These are phyloP conservation scores for Wickerhamiella azymoides DNA, from an alignment of 805 yeast species.

Conservation along the genomic window DNA sequence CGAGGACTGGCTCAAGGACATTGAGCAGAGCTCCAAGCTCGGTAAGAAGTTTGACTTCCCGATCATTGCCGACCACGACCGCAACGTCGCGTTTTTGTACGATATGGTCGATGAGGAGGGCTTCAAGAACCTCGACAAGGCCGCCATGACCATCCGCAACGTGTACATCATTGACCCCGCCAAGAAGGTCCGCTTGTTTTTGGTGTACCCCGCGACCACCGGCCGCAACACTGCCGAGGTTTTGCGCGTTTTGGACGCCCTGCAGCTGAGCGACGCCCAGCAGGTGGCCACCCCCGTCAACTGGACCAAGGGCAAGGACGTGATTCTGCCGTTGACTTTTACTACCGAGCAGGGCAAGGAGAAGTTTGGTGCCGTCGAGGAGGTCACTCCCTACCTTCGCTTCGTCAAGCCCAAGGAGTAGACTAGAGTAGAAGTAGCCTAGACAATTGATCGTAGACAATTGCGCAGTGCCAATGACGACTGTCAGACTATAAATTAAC, in stretches of 20 bases:
- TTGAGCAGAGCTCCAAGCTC: constrained; percentile 60
- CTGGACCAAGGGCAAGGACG: constrained; percentile 85
- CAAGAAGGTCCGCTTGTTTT: constrained; percentile 73
- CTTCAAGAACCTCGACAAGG: constrained; percentile 57
- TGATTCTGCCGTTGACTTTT: constrained; percentile 79
- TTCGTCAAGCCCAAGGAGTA: constrained; percentile 30
- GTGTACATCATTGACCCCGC: constrained; percentile 83
- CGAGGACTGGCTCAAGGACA: constrained; percentile 78
- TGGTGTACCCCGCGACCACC: constrained; percentile 85
- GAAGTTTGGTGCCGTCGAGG: constrained; percentile 75
- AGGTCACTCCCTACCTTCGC: constrained; percentile 84
- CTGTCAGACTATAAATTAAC: too few species aligned
- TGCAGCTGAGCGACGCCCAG: constrained; percentile 60
- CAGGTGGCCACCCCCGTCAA: constrained; percentile 84
- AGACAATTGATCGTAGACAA: too few species aligned
- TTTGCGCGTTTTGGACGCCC: constrained; percentile 75
- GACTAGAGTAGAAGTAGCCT: neutral
- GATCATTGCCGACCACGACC: constrained; percentile 74
- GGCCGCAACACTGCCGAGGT: constrained; percentile 94
- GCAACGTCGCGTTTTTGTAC: constrained; percentile 70
- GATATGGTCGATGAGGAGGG: constrained; percentile 85
- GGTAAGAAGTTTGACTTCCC: constrained; percentile 74
- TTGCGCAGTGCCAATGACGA: too few species aligned
- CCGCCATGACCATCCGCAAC: constrained; percentile 79
- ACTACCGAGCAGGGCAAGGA: constrained; percentile 64